These are phyloP conservation scores for Mucor velutinosus DNA, from an alignment of 371 early-diverging fungal genomes.

Conservation along the genomic window DNA sequence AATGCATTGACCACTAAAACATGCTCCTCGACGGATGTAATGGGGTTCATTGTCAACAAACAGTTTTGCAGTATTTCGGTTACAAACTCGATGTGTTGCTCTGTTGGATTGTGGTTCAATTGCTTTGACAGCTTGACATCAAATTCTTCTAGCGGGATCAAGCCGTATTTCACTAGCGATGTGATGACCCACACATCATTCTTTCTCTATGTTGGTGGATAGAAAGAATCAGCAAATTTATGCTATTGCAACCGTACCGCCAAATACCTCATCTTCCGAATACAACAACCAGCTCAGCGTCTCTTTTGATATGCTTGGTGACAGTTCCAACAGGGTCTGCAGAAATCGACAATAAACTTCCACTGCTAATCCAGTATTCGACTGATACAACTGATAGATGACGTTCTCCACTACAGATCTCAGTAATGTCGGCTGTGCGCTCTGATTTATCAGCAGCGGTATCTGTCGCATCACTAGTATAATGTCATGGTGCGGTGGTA, in stretches of 20 bases:
- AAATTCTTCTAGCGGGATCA: constrained; percentile 76
- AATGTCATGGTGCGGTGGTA: constrained; percentile 84
- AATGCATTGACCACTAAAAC: constrained; percentile 69
- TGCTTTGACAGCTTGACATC: constrained; percentile 84
- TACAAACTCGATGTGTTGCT: constrained; percentile 71
- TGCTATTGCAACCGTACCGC: not conserved
- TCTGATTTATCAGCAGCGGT: constrained; percentile 64
- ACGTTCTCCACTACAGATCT: constrained; percentile 83
- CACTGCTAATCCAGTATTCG: constrained; percentile 71
- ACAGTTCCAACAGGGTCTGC: constrained; percentile 78
- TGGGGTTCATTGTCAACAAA: constrained; percentile 58
- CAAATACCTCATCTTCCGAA: constrained; percentile 79
- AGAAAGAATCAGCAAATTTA: not conserved
- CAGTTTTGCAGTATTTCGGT: constrained; percentile 71
- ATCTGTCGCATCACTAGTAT: constrained; percentile 76
- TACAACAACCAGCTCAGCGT: constrained; percentile 87
- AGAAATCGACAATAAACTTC: constrained; percentile 85
- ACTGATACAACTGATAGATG: constrained; percentile 77
- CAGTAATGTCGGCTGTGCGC: constrained; percentile 59
- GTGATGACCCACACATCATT: constrained; percentile 80
- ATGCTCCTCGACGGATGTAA: constrained; percentile 73
- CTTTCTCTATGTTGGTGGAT: constrained; percentile 52
- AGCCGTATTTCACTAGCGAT: constrained; percentile 74
- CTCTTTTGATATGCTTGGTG: constrained; percentile 78
- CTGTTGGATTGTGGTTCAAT: constrained; percentile 57